Evolutionary conservation across 2,329 filamentous ascomycete species (phyloP), one percentile per base, ranked within the genome.

Genomic region (Penicillium sp.): DNA sequence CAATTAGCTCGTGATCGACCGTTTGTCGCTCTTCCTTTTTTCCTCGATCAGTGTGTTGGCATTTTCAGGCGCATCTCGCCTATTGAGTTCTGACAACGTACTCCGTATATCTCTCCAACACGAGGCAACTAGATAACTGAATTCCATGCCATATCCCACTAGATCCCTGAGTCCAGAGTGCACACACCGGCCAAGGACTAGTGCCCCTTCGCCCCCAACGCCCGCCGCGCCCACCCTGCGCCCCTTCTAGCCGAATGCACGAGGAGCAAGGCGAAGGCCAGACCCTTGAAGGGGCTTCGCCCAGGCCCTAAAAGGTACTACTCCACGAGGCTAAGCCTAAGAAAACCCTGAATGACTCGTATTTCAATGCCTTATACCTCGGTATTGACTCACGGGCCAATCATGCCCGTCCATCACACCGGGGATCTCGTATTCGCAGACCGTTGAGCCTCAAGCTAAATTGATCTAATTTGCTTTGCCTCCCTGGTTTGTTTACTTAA

Each of bases 1-100:
- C 3, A 18, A 16, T 18, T 36, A 36, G 31, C n/a, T 13, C 25
- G 30, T 46, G 44, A 33, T 46, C 35, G 36, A 41, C 29, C 7
- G 14, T 35, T 29, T 22, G 12, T 48, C 25, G 25, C n/a, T 34
- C 39, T 19, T 39, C n/a, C 22, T 16, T 40, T 48, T 22, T 14
- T 14, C 41, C 14, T 37, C 28, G 9, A 12, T 14, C 31, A 33
- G 38, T 52, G 50, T 41, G 46, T 45, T 52, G 50, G 46, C 50
- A 35, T 4, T 19, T 36, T 49, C 46, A 30, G 43, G 34, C 46
- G 41, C 50, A 36, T 37, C 33, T 38, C 33, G 14, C 9, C 19
- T 18, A 19, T 18, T 36, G 14, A 22, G 6, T 19, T 34, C 28
- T 41, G n/a, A 35, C 33, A 35, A n/a, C n/a, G n/a, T n/a, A n/a